Evolutionary conservation across 768 basidiomycete species (phyloP).

Genomic region (Serendipita sp.): DNA sequence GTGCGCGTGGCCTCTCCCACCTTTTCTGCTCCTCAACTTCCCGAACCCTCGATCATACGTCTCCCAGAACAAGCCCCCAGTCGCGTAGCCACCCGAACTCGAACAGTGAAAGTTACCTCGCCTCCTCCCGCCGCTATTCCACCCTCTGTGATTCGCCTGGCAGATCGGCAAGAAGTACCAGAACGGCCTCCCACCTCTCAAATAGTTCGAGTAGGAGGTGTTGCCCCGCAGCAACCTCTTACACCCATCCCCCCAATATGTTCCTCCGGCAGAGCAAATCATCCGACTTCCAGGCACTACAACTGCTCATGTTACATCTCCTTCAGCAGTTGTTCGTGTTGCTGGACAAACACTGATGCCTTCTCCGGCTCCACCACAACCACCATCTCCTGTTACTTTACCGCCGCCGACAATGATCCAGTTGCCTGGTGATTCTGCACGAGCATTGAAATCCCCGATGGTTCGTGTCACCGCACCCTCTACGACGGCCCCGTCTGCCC

Average conservation of each 20-base stretch:
- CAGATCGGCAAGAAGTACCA: constrained; percentile 5
- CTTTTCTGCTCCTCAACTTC: not conserved
- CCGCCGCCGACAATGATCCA: not conserved
- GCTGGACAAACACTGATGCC: not conserved
- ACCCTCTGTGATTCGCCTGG: constrained; percentile 1
- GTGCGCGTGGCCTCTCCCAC: not conserved
- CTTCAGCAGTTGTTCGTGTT: not conserved
- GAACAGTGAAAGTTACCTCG: constrained; percentile 2
- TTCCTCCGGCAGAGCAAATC: constrained; percentile 2
- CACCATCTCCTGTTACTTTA: not conserved
- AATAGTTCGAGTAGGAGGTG: constrained; percentile 6
- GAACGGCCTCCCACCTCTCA: constrained; percentile 5
- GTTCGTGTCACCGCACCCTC: not conserved
- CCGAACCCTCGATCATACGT: not conserved
- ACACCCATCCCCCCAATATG: constrained; percentile 4
- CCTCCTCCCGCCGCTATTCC: not conserved
- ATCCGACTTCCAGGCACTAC: not conserved
- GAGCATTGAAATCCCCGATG: not conserved
- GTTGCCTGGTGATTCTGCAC: not conserved
- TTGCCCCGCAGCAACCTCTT: constrained; percentile 3
- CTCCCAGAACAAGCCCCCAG: not conserved
- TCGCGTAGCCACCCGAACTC: not conserved
- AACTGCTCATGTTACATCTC: not conserved
- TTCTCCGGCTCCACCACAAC: not conserved
- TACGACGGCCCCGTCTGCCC: not conserved